Percentiles rank a stretch among this genome's conserved stretches.
Conservation (phyloP, 345 rosid species). For the Lepidium sativum region DNA sequence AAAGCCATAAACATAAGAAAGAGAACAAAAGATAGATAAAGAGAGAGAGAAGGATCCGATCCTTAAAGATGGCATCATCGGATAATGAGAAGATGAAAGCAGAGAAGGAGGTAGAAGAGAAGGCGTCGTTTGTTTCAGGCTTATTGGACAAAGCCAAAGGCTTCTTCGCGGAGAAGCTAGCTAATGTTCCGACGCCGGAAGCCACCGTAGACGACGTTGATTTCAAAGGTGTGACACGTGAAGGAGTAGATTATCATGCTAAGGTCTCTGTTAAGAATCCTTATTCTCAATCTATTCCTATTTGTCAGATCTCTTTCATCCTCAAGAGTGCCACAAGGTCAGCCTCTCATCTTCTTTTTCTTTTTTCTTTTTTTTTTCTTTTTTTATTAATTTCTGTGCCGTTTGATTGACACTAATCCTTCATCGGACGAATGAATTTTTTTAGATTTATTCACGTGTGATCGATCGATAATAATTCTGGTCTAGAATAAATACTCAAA, state of each 20-base stretch:
- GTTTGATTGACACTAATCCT: background rate
- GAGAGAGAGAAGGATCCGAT: background rate
- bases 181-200: conserved; percentile 63
- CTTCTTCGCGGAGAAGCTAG: conserved; percentile 63
- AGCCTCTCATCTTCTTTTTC: background rate
- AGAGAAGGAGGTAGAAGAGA: conserved; percentile 21
- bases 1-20: background rate
- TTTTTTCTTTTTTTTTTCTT: background rate
- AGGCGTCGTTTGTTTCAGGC: conserved; percentile 26
- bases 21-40: background rate
- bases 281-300: conserved; percentile 56
- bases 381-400: background rate
- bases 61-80: conserved; percentile 2
- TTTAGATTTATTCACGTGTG: background rate
- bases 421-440: background rate
- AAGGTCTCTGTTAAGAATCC: conserved; percentile 72
- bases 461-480: background rate
- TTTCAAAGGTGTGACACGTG: conserved; percentile 47
- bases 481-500: background rate
- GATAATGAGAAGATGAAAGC: background rate
- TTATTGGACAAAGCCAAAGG: conserved; percentile 61
- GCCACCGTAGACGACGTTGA: conserved; percentile 52
- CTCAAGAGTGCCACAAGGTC: conserved; percentile 74
- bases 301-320: conserved; percentile 66
- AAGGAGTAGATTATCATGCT: conserved; percentile 53